These are phyloP conservation scores for Blastocystis hominis DNA, from an alignment of 352 stramenopile species.

Conservation along the genomic window DNA sequence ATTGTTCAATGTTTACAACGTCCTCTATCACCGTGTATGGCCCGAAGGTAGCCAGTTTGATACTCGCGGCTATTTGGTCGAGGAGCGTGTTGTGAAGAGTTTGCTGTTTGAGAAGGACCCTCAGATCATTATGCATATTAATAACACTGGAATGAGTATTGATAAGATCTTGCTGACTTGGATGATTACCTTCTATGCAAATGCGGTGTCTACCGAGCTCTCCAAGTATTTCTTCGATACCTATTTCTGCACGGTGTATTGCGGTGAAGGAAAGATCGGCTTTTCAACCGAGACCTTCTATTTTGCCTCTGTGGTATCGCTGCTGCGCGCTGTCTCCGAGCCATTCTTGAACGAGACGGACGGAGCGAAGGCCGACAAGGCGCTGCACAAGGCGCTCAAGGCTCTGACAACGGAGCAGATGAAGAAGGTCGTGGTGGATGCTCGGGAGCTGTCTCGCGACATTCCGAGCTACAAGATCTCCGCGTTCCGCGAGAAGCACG, in stretches of 20 bases:
- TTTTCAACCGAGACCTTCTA: conserved; percentile 52
- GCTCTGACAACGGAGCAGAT: conserved; percentile 8
- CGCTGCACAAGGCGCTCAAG: conserved; percentile 2
- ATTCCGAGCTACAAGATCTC: conserved; percentile 55
- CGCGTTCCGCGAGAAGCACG: conserved; percentile 56
- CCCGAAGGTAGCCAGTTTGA: conserved; percentile 34
- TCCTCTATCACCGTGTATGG: conserved; percentile 41
- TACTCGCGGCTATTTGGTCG: conserved; percentile 20
- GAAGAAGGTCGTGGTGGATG: background rate
- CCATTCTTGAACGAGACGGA: conserved; percentile 50
- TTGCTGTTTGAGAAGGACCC: conserved; percentile 53
- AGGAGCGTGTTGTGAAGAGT: conserved; percentile 56
- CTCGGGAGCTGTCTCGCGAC: background rate
- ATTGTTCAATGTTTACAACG: conserved; percentile 37
- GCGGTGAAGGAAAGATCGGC: conserved; percentile 48
- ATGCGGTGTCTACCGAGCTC: conserved; percentile 13
- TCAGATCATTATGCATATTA: conserved; percentile 47
- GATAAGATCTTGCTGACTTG: conserved; percentile 12
- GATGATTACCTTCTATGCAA: conserved; percentile 48
- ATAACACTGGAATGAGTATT: conserved; percentile 22
- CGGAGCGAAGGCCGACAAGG: conserved; percentile 19
- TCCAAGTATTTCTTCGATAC: conserved; percentile 51
- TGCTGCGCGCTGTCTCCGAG: background rate
- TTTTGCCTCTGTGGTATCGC: conserved; percentile 2
- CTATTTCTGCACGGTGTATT: conserved; percentile 37